Evolutionary conservation across 164 flowering plant species (phyloP), one percentile per base, ranked within the genome.

Genomic region (Tetrastigma voinierianum): DNA sequence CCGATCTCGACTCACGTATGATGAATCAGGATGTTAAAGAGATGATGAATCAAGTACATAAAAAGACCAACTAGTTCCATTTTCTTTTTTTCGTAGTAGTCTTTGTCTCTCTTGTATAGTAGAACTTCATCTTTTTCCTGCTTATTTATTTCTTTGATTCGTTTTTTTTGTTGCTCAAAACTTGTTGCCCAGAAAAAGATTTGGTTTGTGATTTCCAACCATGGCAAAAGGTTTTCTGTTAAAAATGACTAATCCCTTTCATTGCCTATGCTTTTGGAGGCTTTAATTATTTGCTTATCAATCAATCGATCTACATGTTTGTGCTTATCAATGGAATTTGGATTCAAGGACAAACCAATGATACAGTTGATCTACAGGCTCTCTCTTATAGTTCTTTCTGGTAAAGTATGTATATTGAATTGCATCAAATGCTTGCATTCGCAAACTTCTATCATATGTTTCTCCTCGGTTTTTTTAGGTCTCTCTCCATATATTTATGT

Each of bases 31-130:
- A 79, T 73, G 83, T 17, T 66, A 44, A 24, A 54, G 80, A 61
- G 51, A 81, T 73, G 84, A 87, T 80, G 86, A 85, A 76, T 77
- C 84, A 85, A 81, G 89, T 77, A 77, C n/a, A n/a, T n/a, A n/a
- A n/a, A n/a, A n/a, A n/a, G n/a, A n/a, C n/a, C n/a, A n/a, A n/a
- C n/a, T n/a, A n/a, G n/a, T n/a, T n/a, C n/a, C n/a, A n/a, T n/a
- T n/a, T n/a, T n/a, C n/a, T n/a, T n/a, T n/a, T n/a, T n/a, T n/a
- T n/a, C n/a, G n/a, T n/a, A n/a, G n/a, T n/a, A n/a, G n/a, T n/a
- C n/a, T n/a, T n/a, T n/a, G n/a, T n/a, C n/a, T n/a, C n/a, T n/a
- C n/a, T n/a, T n/a, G n/a, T n/a, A n/a, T n/a, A n/a, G n/a, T n/a
- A n/a, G n/a, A n/a, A n/a, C n/a, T n/a, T n/a, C n/a, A n/a, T n/a